Conservation (phyloP, 495 filamentous ascomycete genomes). For the Neurospora sp. region DNA sequence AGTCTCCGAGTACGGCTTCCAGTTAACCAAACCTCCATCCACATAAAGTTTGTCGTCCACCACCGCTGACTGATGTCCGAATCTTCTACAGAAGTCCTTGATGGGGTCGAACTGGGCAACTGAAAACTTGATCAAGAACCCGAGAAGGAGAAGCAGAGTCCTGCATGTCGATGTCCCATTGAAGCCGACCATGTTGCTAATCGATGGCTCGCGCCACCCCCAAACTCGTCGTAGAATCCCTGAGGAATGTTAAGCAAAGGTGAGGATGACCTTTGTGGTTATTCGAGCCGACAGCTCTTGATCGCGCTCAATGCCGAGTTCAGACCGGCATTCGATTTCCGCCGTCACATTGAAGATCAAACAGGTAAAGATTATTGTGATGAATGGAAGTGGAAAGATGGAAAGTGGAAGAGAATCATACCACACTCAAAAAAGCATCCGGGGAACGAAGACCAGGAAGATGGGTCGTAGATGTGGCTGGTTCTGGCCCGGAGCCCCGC, state of each 20-base stretch:
- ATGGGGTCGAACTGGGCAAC: conserved; percentile 26
- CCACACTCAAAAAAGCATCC: not conserved
- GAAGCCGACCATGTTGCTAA: not conserved
- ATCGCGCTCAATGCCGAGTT: not conserved
- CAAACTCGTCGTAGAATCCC: not conserved
- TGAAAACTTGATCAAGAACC: not conserved
- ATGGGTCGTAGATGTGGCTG: not conserved
- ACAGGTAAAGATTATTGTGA: not conserved
- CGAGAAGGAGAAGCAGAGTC: not conserved
- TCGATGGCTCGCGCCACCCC: not conserved
- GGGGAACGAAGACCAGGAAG: not conserved
- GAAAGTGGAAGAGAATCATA: not conserved
- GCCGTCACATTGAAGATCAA: not conserved
- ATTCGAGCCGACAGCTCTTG: too few species aligned
- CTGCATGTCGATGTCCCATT: not conserved
- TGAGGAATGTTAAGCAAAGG: not conserved
- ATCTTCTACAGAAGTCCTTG: conserved; percentile 41
- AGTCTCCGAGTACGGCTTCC: conserved; percentile 33
- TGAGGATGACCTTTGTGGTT: not conserved
- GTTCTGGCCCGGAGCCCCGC: not conserved
- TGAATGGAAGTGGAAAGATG: not conserved
- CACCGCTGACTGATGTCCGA: conserved; percentile 40
- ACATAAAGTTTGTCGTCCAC: conserved; percentile 43
- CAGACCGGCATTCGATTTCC: not conserved
- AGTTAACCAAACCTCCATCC: conserved; percentile 43